Percentiles rank a stretch among this genome's conserved stretches.
Conservation (phyloP, 2,329 filamentous ascomycete genomes). For the Helminthosporium solani region DNA sequence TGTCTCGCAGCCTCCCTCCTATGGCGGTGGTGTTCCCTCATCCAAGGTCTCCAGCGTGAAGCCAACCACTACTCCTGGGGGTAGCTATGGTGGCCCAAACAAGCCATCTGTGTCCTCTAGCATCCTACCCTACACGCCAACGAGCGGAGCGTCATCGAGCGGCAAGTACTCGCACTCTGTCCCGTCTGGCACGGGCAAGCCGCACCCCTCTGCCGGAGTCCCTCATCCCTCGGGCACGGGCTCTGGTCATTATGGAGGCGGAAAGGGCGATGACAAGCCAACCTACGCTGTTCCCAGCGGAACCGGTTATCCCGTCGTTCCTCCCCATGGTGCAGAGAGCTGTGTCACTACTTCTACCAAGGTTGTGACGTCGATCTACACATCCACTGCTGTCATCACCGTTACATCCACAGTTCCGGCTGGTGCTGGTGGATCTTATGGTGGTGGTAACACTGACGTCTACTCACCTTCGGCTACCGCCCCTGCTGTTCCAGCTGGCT, state of each 20-base stretch:
- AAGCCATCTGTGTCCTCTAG: neutral
- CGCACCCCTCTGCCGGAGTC: neutral
- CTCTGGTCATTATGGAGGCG: neutral
- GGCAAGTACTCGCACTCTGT: neutral
- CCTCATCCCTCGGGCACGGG: neutral
- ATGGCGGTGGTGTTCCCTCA: neutral
- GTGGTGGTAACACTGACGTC: neutral
- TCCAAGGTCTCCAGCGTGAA: neutral
- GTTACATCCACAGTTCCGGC: neutral
- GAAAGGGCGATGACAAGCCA: neutral
- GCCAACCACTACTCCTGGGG: neutral
- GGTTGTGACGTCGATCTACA: neutral
- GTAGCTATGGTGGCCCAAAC: neutral
- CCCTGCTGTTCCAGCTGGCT: neutral
- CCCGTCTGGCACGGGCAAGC: neutral
- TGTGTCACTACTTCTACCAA: neutral
- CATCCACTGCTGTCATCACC: neutral
- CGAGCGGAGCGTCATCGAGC: neutral
- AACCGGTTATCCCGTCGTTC: neutral
- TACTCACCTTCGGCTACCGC: neutral
- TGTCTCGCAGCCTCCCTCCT: neutral
- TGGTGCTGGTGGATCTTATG: neutral
- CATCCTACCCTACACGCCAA: neutral
- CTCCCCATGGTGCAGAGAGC: neutral
- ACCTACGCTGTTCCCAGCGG: neutral